Base-by-base conservation (phyloP, 1,284 basidiomycete species). In the Trichosporon sp. region DNA sequence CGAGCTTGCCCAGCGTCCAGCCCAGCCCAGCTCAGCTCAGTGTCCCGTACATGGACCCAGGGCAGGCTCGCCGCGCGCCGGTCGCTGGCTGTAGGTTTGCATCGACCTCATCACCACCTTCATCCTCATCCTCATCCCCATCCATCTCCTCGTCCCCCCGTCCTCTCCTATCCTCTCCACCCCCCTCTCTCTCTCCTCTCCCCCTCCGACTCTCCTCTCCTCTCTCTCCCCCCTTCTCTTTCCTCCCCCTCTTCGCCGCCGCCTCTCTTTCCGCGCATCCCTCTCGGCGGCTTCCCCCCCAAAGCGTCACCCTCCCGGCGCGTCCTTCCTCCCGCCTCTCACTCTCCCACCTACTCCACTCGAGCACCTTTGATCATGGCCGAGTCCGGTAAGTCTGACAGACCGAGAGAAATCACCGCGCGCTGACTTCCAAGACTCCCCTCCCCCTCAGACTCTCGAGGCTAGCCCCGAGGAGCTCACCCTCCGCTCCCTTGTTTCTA, bases 401-500 rank as follows among this genome's bases (percentile, higher is more conserved):
- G 40, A 14, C 16, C 5, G 11, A 2, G 29, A 23, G 34, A 31
- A 27, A 37, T 25, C 37, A 7, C 14, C 16, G 29, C 19, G 19
- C 23, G 21, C 33, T 52, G 34, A 59, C 52, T 19, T 23, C 52
- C n/a, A 23, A 62, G 61, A 74, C 67, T 70, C 63, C 61, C 69
- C 63, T 56, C 71, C 66, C 71, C 74, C 66, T 71, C 71, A 73
- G 68, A 65, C 69, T 62, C 32, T 67, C 59, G 68, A 69, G 62
- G 69, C 40, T 57, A 60, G 56, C 21, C 66, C 65, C 65, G 70
- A 85, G 63, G 85, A 86, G 37, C 85, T 97, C 73, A 92, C 91
- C 70, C 87, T 97, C 63, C 89, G 94, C 72, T 90, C 94, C 52
- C 89, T 97, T 73, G 94, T 97, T 73, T 91, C 88, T 78, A 95